phyloP scores from a whole-genome alignment of 129 eudicot species.

The sunflower (Helianthus annuus) region HanXRQr2.0-SUNRISE NC_035448.2:2554745-2555244 shows the following conservation, averaged over 20 bases:
- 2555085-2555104: background rate
- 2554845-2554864: constrained; percentile 35
- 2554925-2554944: constrained; percentile 46
- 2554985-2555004: constrained; percentile 77
- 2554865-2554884: background rate
- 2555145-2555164: constrained; percentile 97
- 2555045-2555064: background rate
- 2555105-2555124: background rate
- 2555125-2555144: constrained; percentile 81
- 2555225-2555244: constrained; percentile 58
- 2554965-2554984: constrained; percentile 77
- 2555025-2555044: constrained; percentile 57
- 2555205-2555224: constrained; percentile 55
- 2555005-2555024: constrained; percentile 84
- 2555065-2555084: background rate
- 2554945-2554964: constrained; percentile 63
- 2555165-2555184: constrained; percentile 97
- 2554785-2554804: constrained; percentile 21
- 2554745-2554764: constrained; percentile 35
- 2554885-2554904: background rate
- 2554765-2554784: constrained; percentile 40
- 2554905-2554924: background rate
- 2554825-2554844: constrained; percentile 51
- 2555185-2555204: constrained; percentile 99
- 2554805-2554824: constrained; percentile 44